Evolutionary conservation across 495 filamentous ascomycete genomes (phyloP), one percentile per base, ranked within the genome.

Genomic region (Penicillium angulare): DNA sequence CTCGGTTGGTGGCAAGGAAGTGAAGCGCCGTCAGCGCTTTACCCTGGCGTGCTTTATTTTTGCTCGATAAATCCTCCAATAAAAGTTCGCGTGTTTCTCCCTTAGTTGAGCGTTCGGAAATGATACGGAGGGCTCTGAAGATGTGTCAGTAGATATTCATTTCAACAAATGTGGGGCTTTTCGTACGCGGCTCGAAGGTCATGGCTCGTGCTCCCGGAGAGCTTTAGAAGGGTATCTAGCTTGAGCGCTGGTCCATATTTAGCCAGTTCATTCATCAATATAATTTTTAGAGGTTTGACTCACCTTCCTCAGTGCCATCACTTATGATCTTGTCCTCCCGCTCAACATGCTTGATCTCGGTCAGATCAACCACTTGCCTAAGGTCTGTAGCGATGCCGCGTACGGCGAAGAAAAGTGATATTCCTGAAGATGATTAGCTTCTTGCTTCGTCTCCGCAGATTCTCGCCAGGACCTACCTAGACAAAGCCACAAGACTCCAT

Each of bases 161-260:
- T n/a, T 20, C 13, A 43, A 12, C 12, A 9, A 17, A 40, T 3
- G 24, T 10, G 47, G 21, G 26, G 24, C 38, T 9, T 16, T 40
- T 39, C 76, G 45, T 77, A 80, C 77, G 76, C 74, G 47, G 72
- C 65, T 55, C 75, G 71, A 43, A 80, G 75, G 45, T 79, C 73
- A 58, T 73, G 66, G 50, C 73, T 80, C 24, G 75, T 69, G 61
- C 72, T 76, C 47, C 72, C 65, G 38, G 71, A 71, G 34, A 81
- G 70, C 54, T 75, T 73, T 17, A 72, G 60, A 13, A 81, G 69
- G 1, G 78, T 78, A 40, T 77, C 68, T 46, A 81, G 52, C 48
- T 79, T 79, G 46, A 81, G 65, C 12, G 73, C 77, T 79, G 44
- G 12, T 9, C 15, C 0, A 2, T 2, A 16, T 9, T 56, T 17